These are phyloP conservation scores for Penicillium lagena DNA, from an alignment of 495 filamentous ascomycete species.

Conservation along the genomic window DNA sequence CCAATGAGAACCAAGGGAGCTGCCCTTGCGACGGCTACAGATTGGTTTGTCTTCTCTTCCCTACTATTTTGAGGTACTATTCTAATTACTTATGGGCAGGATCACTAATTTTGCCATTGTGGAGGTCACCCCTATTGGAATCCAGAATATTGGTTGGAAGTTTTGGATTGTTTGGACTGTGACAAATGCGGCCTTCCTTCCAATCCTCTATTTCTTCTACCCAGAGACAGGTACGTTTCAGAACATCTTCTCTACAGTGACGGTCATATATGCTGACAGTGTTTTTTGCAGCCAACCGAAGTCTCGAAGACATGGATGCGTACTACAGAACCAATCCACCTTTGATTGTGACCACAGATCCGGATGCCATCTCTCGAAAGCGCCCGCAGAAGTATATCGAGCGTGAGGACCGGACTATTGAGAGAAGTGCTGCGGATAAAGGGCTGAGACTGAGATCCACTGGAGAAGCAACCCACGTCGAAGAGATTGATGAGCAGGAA, in stretches of 20 bases:
- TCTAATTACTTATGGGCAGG: conserved; percentile 4
- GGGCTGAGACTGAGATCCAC: background rate
- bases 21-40: conserved; percentile 51
- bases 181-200: conserved; percentile 51
- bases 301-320: conserved; percentile 37
- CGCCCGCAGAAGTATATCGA: conserved; percentile 21
- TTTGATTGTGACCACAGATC: conserved; percentile 31
- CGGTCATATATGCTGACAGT: conserved; percentile 8
- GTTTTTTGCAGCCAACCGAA: conserved; percentile 27
- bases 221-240: conserved; percentile 45
- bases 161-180: conserved; percentile 60
- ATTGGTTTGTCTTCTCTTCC: conserved; percentile 34
- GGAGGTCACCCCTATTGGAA: conserved; percentile 53
- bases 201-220: conserved; percentile 56
- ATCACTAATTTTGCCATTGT: conserved; percentile 57
- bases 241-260: background rate
- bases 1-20: conserved; percentile 52
- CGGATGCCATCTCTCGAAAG: conserved; percentile 16
- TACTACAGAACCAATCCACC: conserved; percentile 39
- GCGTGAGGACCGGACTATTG: conserved; percentile 19
- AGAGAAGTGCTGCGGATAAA: conserved; percentile 1
- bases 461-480: background rate
- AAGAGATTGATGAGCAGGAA: background rate
- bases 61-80: no score
- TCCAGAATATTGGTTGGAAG: conserved; percentile 47